A percentile compares a stretch with the other conserved stretches of the same genome.
phyloP scores from a whole-genome alignment of 768 basidiomycete genomes.

The Rhizopogon rudus region DNA sequence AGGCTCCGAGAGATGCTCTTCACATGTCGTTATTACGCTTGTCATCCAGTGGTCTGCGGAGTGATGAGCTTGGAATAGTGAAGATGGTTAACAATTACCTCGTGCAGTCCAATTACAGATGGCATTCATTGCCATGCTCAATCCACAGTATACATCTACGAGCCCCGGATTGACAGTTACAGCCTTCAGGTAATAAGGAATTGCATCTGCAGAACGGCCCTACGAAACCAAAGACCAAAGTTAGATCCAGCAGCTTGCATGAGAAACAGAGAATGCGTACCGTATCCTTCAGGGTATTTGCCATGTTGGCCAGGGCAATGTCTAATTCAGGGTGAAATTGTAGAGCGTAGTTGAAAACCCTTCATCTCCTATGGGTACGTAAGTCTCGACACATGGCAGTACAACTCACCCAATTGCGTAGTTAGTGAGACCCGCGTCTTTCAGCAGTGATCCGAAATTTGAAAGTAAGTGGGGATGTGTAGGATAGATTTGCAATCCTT shows the following conservation, averaged over 20 bases:
- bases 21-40: slow-evolving; percentile 31
- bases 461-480: slow-evolving; percentile 46
- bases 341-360: slow-evolving; percentile 37
- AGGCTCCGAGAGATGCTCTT: slow-evolving; percentile 30
- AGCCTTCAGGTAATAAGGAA: slow-evolving; percentile 42
- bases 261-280: slow-evolving; percentile 19
- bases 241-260: neutral
- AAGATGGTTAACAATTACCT: slow-evolving; percentile 23
- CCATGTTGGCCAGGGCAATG: slow-evolving; percentile 47
- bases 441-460: slow-evolving; percentile 45
- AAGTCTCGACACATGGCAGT: neutral
- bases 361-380: slow-evolving; percentile 10
- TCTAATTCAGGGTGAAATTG: slow-evolving; percentile 41
- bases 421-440: slow-evolving; percentile 39
- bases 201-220: slow-evolving; percentile 39
- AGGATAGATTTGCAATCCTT: slow-evolving; percentile 39
- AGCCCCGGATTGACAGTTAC: slow-evolving; percentile 37
- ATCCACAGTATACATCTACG: slow-evolving; percentile 43
- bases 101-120: slow-evolving; percentile 43
- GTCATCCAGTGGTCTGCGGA: slow-evolving; percentile 30
- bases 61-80: slow-evolving; percentile 10
- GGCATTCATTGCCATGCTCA: slow-evolving; percentile 40
- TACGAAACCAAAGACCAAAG: slow-evolving; percentile 7
- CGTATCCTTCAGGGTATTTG: slow-evolving; percentile 44
- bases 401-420: slow-evolving; percentile 37